Base-by-base conservation (phyloP, 2,329 filamentous ascomycete species). In the Microdochium paspali region DNA sequence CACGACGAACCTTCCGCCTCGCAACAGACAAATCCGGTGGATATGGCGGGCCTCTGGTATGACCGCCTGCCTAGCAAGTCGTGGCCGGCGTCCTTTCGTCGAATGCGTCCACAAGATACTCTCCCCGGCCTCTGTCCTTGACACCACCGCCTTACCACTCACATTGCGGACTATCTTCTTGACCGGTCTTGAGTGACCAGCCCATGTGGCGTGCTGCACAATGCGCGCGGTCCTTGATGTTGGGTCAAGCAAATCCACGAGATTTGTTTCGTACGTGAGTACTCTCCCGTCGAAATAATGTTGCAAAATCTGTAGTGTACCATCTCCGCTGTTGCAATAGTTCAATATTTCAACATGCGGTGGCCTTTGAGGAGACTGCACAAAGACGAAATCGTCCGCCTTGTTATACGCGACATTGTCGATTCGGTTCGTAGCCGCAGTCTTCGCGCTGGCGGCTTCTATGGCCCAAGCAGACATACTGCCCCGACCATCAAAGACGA, bases 401-500 rank as follows among this genome's bases (percentile, higher is more conserved):
- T 87, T 80, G 24, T 90, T 78, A 58, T 94, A 87, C 1, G 88
- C 82, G 55, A 96, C 83, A 59, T 89, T 93, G 69, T 93, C 94
- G n/a, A 91, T 79, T 51, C 83, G 81, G 24, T 80, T 74, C 3
- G 77, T 73, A 50, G 79, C 79, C 54, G 79, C 80, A 26, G 74
- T 71, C 58, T 84, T 88, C 56, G 79, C 82, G 30, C 85, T 84
- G 20, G 95, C 78, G 58, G 91, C 90, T 62, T 97, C 90, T 48
- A 98, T 68, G 1, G 89, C 91, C 87, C 91, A 96, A 0, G 88
- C 89, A 35, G 87, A 90, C 85, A 97, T 88, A 54, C 84, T 82
- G 1, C 91, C 91, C 44, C 76, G 72, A n/a, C 84, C 82, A 64
- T 97, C 89, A 44, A 95, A 72, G 9, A 91, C 82, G 23, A 97